Percentiles rank a stretch among this genome's conserved stretches.
phyloP scores from a whole-genome alignment of 2,329 filamentous ascomycete species.

The Coccinonectria pachysandricola region DNA sequence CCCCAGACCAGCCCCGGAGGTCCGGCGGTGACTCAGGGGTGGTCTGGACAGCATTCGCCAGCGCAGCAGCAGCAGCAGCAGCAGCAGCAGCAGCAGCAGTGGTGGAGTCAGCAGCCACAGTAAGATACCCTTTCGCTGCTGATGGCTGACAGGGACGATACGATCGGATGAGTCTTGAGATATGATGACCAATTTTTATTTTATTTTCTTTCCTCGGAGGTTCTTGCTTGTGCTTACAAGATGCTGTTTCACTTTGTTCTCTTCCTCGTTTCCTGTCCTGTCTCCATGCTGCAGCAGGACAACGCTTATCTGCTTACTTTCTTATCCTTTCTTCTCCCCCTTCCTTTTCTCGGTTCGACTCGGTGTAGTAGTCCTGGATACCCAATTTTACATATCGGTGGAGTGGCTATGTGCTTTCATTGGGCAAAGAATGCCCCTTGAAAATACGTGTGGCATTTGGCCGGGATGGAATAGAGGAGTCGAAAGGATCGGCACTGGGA shows the following conservation, averaged over 20 bases:
- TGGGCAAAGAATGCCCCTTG: slow-evolving; percentile 19
- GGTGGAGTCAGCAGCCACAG: slow-evolving; percentile 45
- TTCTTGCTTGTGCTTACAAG: too few relatives aligned
- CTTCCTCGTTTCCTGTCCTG: too few relatives aligned
- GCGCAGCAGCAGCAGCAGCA: slow-evolving; percentile 39
- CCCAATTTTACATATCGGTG: slow-evolving; percentile 25
- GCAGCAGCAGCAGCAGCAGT: slow-evolving; percentile 47
- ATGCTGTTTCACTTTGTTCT: too few relatives aligned
- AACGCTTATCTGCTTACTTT: slow-evolving; percentile 5
- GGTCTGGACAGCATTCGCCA: slow-evolving; percentile 52
- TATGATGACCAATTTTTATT: too few relatives aligned
- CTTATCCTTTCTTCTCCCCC: slow-evolving; percentile 9
- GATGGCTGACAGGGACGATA: slow-evolving; percentile 11
- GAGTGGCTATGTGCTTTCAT: slow-evolving; percentile 27
- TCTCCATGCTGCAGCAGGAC: too few relatives aligned
- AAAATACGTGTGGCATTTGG: slow-evolving; percentile 25
- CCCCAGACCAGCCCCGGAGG: slow-evolving; percentile 45
- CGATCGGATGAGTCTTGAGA: slow-evolving; percentile 13
- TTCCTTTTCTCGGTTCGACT: slow-evolving; percentile 15
- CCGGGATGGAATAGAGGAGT: slow-evolving; percentile 31
- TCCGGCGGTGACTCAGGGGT: slow-evolving; percentile 41
- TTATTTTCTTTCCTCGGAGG: slow-evolving; percentile 7
- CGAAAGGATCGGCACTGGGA: slow-evolving; percentile 14
- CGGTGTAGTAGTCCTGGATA: slow-evolving; percentile 24
- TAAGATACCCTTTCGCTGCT: slow-evolving; percentile 9